Percentiles rank a stretch among this genome's conserved stretches.
Evolutionary conservation across 2,329 filamentous ascomycete species (phyloP).

Genomic region (Rhinocladiella mackenziei): DNA sequence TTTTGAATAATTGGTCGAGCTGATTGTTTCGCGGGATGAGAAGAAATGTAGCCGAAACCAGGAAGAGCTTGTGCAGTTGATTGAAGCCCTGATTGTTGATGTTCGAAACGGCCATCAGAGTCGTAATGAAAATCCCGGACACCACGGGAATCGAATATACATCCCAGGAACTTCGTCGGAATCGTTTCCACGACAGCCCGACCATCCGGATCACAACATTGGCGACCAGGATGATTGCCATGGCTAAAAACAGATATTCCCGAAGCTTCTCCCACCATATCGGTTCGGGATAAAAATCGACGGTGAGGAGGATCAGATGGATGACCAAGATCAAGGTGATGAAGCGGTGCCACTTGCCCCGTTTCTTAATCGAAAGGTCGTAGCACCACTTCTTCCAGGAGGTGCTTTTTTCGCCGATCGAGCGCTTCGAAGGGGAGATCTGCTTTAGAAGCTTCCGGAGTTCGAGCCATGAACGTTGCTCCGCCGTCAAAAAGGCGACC

Average conservation of each 20-base stretch:
- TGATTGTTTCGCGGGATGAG: constrained; percentile 96
- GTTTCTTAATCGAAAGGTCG: constrained; percentile 87
- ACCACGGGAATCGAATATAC: constrained; percentile 79
- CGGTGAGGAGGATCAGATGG: constrained; percentile 75
- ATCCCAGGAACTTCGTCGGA: constrained; percentile 92
- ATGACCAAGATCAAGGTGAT: constrained; percentile 76
- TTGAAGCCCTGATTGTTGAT: constrained; percentile 58
- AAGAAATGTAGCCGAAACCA: constrained; percentile 83
- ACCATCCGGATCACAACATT: constrained; percentile 82
- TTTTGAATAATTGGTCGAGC: constrained; percentile 97
- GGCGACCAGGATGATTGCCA: constrained; percentile 74
- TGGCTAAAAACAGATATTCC: constrained; percentile 70
- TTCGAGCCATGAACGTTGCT: constrained; percentile 96
- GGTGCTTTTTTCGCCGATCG: constrained; percentile 70
- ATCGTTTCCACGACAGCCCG: constrained; percentile 87
- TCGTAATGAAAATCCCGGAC: constrained; percentile 73
- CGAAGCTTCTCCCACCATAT: constrained; percentile 65
- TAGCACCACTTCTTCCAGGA: constrained; percentile 93
- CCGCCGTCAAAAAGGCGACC: constrained; percentile 89
- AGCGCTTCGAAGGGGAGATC: constrained; percentile 90
- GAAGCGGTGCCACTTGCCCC: constrained; percentile 81
- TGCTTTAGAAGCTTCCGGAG: constrained; percentile 85
- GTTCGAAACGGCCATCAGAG: constrained; percentile 67
- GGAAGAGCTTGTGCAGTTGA: constrained; percentile 87
- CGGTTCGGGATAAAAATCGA: constrained; percentile 79